Evolutionary conservation across 2,329 filamentous ascomycete genomes (phyloP), one percentile per base, ranked within the genome.

Genomic region (Davidsoniella neocaledoniae): DNA sequence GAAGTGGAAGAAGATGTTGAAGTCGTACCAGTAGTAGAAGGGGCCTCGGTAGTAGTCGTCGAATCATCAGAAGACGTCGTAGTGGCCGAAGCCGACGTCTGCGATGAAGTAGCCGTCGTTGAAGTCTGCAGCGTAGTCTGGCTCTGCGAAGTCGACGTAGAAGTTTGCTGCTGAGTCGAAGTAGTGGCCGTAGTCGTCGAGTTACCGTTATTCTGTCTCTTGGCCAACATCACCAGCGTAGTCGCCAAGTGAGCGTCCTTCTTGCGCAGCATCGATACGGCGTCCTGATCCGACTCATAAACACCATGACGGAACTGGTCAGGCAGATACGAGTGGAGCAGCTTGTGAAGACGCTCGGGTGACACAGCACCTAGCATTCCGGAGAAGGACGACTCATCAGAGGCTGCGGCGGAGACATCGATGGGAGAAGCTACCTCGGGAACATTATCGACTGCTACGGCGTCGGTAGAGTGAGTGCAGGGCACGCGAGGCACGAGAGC

Each of bases 241-340:
- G 71, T 75, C 16, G 79, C 79, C 37, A 83, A 67, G 37, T 72
- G 68, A 19, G 77, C 72, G 58, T 84, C 72, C 55, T 73, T 71
- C 41, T 68, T 66, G 63, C 78, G 73, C 25, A 83, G 69, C 33
- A 72, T 75, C 61, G 82, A 74, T 49, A 83, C 68, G 23, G 79
- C 79, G 9, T 71, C 68, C 56, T 70, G 71, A 58, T 83, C 80
- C 55, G 77, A 75, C 55, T 74, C 70, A 61, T 79, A 83, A 50
- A 84, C 71, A 52, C 81, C 81, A 59, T 83, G 74, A 60, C 77
- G 73, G 64, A 79, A 85, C 58, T 76, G 74, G 44, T 72, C 70
- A 43, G 75, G 72, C 49, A 79, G 68, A 57, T 79, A 72, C 54
- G 71, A 67, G 61, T 83, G 78, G 29, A 87, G 68, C 48, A 83